Percentiles rank a stretch among this genome's conserved stretches.
These are phyloP conservation scores for Aspergillus udagawae DNA, from an alignment of 2,329 filamentous ascomycete species.

Conservation along the genomic window DNA sequence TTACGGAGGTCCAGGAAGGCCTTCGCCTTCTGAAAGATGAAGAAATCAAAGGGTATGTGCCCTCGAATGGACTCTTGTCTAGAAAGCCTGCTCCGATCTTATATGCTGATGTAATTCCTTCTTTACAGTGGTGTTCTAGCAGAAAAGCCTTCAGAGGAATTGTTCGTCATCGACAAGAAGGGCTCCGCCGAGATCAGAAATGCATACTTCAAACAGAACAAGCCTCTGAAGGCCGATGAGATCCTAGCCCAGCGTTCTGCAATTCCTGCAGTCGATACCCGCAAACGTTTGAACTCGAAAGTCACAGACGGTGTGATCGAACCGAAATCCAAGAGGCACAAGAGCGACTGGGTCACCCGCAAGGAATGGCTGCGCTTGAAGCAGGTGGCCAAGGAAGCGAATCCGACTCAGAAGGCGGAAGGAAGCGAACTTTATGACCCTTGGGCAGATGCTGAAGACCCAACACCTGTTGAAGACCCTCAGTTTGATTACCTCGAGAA, in stretches of 20 bases:
- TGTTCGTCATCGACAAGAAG: conserved; percentile 77
- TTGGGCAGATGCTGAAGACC: conserved; percentile 59
- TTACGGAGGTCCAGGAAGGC: conserved; percentile 78
- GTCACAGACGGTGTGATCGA: conserved; percentile 70
- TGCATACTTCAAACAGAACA: conserved; percentile 63
- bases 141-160: conserved; percentile 75
- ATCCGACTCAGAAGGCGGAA: conserved; percentile 49
- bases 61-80: neutral
- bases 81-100: neutral
- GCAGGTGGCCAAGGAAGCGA: conserved; percentile 68
- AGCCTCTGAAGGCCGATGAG: conserved; percentile 82
- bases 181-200: conserved; percentile 67
- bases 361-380: conserved; percentile 78
- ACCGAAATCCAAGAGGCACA: conserved; percentile 65
- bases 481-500: conserved; percentile 64
- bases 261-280: conserved; percentile 70
- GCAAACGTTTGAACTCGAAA: conserved; percentile 70
- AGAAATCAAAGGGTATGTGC: conserved; percentile 74
- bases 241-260: conserved; percentile 83
- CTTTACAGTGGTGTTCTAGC: conserved; percentile 69
- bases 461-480: conserved; percentile 44
- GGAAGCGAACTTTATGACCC: conserved; percentile 66
- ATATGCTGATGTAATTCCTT: conserved; percentile 14
- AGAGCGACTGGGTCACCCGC: conserved; percentile 74
- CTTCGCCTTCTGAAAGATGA: conserved; percentile 82